These are phyloP conservation scores for Coprinopsis marcescibilis DNA, from an alignment of 768 basidiomycete genomes.

Conservation along the genomic window DNA sequence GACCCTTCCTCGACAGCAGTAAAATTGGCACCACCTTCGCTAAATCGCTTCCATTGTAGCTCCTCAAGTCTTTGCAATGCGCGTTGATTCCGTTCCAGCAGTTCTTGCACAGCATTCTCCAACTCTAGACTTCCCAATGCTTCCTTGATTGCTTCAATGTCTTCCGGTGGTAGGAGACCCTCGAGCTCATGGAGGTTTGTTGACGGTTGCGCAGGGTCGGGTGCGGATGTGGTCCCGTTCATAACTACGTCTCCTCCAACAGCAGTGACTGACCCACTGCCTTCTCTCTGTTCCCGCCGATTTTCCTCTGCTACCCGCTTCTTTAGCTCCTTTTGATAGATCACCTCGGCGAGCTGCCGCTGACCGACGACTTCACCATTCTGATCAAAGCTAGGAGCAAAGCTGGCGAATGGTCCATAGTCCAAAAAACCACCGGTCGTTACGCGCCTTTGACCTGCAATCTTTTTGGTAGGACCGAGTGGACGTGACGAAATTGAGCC, in stretches of 20 bases:
- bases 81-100: constrained; percentile 58
- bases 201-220: constrained; percentile 6
- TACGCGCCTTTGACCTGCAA: constrained; percentile 47
- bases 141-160: constrained; percentile 52
- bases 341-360: constrained; percentile 50
- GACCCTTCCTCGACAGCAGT: constrained; percentile 55
- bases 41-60: constrained; percentile 55
- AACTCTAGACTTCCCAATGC: constrained; percentile 57
- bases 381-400: constrained; percentile 76
- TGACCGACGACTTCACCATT: constrained; percentile 69
- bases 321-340: constrained; percentile 46
- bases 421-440: constrained; percentile 69
- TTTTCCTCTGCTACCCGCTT: constrained; percentile 23
- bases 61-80: constrained; percentile 62
- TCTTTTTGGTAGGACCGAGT: constrained; percentile 29
- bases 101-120: constrained; percentile 62
- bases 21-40: constrained; percentile 36
- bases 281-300: constrained; percentile 23
- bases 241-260: constrained; percentile 17
- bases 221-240: constrained; percentile 13
- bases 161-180: constrained; percentile 50
- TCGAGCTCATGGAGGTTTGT: constrained; percentile 37
- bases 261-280: constrained; percentile 23
- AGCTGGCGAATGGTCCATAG: constrained; percentile 70
- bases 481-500: constrained; percentile 50